These are phyloP conservation scores for Glycyrrhiza uralensis DNA, from an alignment of 306 rosid genomes.

Conservation along the genomic window DNA sequence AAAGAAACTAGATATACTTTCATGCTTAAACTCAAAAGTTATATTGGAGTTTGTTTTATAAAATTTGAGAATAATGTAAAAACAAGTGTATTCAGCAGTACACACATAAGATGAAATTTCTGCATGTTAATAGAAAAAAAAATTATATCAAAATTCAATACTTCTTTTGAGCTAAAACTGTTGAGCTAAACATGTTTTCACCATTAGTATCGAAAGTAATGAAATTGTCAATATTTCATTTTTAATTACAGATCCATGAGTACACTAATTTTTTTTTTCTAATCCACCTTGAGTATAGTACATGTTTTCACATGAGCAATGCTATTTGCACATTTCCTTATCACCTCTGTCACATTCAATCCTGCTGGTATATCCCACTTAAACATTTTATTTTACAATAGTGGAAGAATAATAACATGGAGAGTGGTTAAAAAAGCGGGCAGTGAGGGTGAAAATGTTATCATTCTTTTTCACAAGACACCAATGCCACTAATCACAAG, in stretches of 20 bases:
- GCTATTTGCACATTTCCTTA: not conserved
- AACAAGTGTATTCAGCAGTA: not conserved
- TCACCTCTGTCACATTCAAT: not conserved
- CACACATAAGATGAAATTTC: not conserved
- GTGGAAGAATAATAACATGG: not conserved
- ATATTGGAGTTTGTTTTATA: not conserved
- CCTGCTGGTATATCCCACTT: not conserved
- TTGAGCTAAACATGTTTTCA: not conserved
- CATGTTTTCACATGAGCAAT: not conserved
- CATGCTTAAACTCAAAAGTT: not conserved
- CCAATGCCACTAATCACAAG: not conserved
- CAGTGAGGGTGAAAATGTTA: not conserved
- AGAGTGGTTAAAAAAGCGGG: not conserved
- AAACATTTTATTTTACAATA: not conserved
- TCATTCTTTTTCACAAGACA: not conserved
- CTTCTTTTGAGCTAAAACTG: not conserved
- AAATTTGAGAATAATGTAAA: not conserved
- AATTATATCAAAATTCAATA: not conserved
- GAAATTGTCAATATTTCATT: not conserved
- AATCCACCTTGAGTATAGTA: not conserved
- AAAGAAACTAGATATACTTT: not conserved
- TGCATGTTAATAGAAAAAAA: not conserved
- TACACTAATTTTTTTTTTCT: not conserved
- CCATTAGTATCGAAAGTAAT: not conserved
- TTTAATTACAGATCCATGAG: not conserved